Percentiles rank a stretch among this genome's conserved stretches.
phyloP scores from a whole-genome alignment of 1,284 basidiomycete species.

The Butyriboletus appendiculatus region DNA sequence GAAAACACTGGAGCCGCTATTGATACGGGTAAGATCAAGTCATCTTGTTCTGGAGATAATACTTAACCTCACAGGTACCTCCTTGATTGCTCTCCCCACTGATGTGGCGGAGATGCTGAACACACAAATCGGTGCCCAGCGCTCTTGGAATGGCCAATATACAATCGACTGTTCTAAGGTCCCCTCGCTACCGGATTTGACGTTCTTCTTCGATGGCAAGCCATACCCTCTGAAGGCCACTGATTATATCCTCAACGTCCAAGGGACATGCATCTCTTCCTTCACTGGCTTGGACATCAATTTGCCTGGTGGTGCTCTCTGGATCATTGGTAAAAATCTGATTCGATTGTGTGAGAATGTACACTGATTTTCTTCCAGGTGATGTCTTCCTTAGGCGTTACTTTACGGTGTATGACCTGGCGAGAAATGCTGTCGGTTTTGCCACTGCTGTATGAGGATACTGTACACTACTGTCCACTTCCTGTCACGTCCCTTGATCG shows the following conservation, averaged over 20 bases:
- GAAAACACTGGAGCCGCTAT: conserved; percentile 95
- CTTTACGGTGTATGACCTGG: conserved; percentile 94
- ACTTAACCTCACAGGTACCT: conserved; percentile 62
- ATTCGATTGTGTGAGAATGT: conserved; percentile 6
- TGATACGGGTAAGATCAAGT: conserved; percentile 73
- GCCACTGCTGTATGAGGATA: conserved; percentile 42
- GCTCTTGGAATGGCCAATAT: conserved; percentile 95
- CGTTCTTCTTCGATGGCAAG: conserved; percentile 84
- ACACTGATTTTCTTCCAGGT: conserved; percentile 44
- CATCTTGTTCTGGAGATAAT: neutral
- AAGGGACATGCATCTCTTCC: conserved; percentile 92
- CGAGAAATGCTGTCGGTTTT: conserved; percentile 85
- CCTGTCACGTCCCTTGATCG: neutral
- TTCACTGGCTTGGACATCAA: conserved; percentile 95
- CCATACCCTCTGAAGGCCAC: conserved; percentile 78
- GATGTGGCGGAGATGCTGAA: conserved; percentile 99
- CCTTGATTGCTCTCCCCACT: conserved; percentile 87
- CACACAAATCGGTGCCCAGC: conserved; percentile 91
- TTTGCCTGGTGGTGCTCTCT: conserved; percentile 82
- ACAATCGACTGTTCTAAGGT: conserved; percentile 89
- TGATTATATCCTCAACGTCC: conserved; percentile 89
- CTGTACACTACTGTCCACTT: neutral
- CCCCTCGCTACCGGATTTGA: conserved; percentile 81
- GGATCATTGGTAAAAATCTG: conserved; percentile 82
- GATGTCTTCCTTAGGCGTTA: conserved; percentile 88